Evolutionary conservation across 2,329 filamentous ascomycete genomes (phyloP), one percentile per base, ranked within the genome.

Genomic region (Aspergillus sojae): DNA sequence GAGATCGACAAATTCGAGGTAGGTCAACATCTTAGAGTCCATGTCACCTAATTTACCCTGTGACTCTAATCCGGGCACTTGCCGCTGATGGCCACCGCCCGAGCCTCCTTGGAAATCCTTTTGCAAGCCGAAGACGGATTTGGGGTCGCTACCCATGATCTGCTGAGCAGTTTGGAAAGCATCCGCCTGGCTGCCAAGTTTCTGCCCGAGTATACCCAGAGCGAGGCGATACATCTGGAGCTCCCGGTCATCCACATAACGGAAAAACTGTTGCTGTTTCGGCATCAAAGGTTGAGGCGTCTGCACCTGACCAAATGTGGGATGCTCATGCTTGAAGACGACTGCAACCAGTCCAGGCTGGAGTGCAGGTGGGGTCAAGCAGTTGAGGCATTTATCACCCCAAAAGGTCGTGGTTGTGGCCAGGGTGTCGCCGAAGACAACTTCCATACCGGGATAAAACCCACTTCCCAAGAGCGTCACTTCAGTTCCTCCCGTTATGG

Each of bases 381-480:
- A 94, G 59, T 94, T 90, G 23, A 96, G 81, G n/a, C 91, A 91
- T 63, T 89, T 89, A 66, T 91, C 87, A 52, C 91, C 90, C 91
- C 91, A 94, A 74, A 87, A 95, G 0, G 91, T 92, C 1, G 91
- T 94, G 0, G 90, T 91, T 0, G 90, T 88, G 21, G 88, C 88
- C 54, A 85, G 80, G 19, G 81, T 83, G 65, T 90, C 87, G 23
- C 94, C 94, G 75, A 97, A 97, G 78, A 93, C 91, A 60, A 97
- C 91, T 66, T 94, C 91, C 65, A 96, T 84, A 1, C 88, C 88
- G 77, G 91, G 89, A 67, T 88, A 89, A 75, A 97, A 96, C 16
- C 89, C 88, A 67, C 89, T 91, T 21, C 94, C 93, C 10, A 96
- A 82, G 61, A 95, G 86, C 0, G 92, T 94, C 3, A 97, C 92